Percentiles rank a stretch among this genome's conserved stretches.
Conservation (phyloP, 495 filamentous ascomycete species). For the Penicillium bialowiezense region DNA sequence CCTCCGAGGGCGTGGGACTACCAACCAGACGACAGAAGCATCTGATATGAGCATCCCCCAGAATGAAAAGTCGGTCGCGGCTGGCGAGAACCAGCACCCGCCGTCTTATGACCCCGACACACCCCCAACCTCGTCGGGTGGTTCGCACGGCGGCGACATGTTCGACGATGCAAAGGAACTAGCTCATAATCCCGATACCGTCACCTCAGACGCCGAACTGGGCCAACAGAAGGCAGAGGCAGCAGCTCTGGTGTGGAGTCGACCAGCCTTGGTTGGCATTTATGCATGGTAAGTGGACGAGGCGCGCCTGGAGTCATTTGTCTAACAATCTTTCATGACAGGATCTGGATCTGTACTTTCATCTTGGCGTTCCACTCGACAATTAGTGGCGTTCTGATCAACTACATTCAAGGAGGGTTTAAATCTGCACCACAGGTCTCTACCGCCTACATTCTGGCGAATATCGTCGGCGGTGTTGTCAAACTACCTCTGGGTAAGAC, state of each 20-base stretch:
- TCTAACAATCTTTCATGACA: conserved; percentile 5
- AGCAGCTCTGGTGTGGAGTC: conserved; percentile 41
- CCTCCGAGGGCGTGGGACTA: neutral
- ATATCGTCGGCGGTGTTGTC: conserved; percentile 62
- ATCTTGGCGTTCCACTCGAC: conserved; percentile 39
- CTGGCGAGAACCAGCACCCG: neutral
- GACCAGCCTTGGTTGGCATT: conserved; percentile 25
- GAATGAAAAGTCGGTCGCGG: neutral
- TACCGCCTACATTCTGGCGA: conserved; percentile 34
- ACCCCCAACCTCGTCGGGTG: too few relatives aligned
- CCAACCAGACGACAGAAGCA: neutral
- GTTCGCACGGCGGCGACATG: conserved; percentile 4
- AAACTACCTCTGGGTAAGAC: conserved; percentile 68
- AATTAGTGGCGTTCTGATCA: conserved; percentile 34
- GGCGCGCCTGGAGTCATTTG: conserved; percentile 9
- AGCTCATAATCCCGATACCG: conserved; percentile 15
- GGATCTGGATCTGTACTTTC: conserved; percentile 46
- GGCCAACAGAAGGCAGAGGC: conserved; percentile 46
- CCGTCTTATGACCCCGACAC: neutral
- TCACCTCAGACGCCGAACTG: conserved; percentile 26
- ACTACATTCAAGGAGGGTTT: conserved; percentile 38
- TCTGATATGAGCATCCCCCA: neutral
- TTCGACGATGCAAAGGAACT: conserved; percentile 26
- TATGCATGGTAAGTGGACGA: conserved; percentile 36
- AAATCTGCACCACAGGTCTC: conserved; percentile 34